Conservation (phyloP, 805 yeast species). For the Zygosaccharomyces gambellarensis region DNA sequence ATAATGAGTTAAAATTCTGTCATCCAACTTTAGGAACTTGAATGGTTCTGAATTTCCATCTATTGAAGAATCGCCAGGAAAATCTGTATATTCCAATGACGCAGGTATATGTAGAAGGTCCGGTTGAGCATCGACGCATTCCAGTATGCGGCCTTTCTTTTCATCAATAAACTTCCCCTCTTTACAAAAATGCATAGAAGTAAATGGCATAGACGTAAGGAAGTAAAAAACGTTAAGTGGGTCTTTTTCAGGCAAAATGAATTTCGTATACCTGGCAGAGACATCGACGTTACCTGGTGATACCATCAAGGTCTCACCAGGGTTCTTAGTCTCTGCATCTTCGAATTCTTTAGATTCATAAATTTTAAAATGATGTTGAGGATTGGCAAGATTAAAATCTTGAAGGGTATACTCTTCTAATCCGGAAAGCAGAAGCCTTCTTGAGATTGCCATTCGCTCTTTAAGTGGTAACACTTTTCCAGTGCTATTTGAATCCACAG, state of each 20-base stretch:
- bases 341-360: constrained; percentile 1
- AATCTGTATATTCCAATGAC: constrained; percentile 37
- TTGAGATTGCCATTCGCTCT: constrained; percentile 56
- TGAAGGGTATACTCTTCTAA: constrained; percentile 41
- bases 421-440: constrained; percentile 46
- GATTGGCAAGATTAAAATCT: constrained; percentile 5
- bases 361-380: neutral
- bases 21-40: constrained; percentile 42
- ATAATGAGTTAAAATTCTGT: constrained; percentile 39
- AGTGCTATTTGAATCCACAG: constrained; percentile 47
- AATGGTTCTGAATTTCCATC: constrained; percentile 50
- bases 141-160: neutral
- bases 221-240: constrained; percentile 12
- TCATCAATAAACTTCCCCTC: neutral
- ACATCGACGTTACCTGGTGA: neutral
- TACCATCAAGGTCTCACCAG: neutral
- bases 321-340: neutral
- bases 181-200: constrained; percentile 16
- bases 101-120: constrained; percentile 43
- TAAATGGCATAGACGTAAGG: constrained; percentile 16
- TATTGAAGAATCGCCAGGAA: constrained; percentile 49
- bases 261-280: constrained; percentile 1
- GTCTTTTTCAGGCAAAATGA: constrained; percentile 2
- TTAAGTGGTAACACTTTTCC: constrained; percentile 48
- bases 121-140: neutral